Base-by-base conservation (phyloP, 1,139 yeast genomes). In the Magnusiomyces ingens region DNA sequence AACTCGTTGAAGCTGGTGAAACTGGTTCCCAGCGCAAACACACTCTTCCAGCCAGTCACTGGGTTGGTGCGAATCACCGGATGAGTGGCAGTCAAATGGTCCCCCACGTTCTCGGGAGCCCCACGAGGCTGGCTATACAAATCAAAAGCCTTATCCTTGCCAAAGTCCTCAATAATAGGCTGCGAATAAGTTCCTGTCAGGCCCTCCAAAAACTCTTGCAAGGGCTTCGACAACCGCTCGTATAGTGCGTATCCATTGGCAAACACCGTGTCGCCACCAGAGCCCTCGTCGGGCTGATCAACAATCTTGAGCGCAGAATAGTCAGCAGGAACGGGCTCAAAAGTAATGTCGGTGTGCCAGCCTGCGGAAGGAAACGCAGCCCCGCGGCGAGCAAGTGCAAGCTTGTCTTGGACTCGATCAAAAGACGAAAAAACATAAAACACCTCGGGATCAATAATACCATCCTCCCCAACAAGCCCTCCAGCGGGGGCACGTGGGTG, bases 251-350 rank as follows among this genome's bases (percentile, higher is more conserved):
- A 75, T 36, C 81, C 75, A 59, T 81, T 83, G 11, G 80, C 74
- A 70, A 84, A 84, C 52, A 80, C 69, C n/a, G 91, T 84, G 66
- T 84, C 91, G 55, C 90, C 90, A 54, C 91, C 91, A n/a, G 78
- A 66, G 5, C 32, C 61, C 32, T 26, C 32, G 50, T 76, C 78
- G 43, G 89, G 85, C 44, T 81, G 85, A 60, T 76, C 82, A 50
- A 79, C 68, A 54, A 82, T 77, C 50, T 81, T 75, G 61, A 85
- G 79, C 50, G 82, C 74, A 1, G 91, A 84, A 57, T 78, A 72
- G 1, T 83, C 79, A 3, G 91, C 86, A 11, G 90, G 86, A 65
- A 82, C 88, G 56, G 74, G 71, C 64, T 84, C 90, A 66, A 82
- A 84, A 22, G 86, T 75, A 40, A 81, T 82, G 65, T 84, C 91